phyloP scores from a whole-genome alignment of 805 yeast species.

The Candida palmyrensis region DNA sequence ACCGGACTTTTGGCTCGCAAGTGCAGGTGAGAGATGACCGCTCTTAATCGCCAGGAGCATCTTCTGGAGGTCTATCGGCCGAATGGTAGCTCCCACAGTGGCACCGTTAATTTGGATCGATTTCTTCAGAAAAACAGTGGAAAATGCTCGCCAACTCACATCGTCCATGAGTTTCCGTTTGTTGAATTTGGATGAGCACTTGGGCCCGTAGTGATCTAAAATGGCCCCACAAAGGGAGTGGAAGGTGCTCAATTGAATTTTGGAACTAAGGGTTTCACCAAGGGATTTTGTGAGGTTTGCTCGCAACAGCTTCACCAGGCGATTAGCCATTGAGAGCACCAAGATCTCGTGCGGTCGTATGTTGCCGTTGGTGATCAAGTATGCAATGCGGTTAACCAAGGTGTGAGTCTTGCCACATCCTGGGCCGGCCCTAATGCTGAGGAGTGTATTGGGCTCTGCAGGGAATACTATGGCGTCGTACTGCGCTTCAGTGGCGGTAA shows the following conservation, averaged over 20 bases:
- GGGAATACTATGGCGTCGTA: constrained; percentile 39
- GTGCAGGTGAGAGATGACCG: constrained; percentile 15
- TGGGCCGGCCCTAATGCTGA: constrained; percentile 63
- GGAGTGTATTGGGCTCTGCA: constrained; percentile 29
- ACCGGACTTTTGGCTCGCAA: constrained; percentile 18
- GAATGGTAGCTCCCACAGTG: constrained; percentile 17
- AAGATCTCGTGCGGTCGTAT: constrained; percentile 51
- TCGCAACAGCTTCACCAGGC: constrained; percentile 52
- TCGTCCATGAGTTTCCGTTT: constrained; percentile 45
- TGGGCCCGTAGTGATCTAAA: constrained; percentile 29
- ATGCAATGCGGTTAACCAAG: constrained; percentile 47
- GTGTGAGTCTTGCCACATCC: constrained; percentile 73
- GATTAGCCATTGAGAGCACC: constrained; percentile 63
- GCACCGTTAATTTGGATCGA: constrained; percentile 22
- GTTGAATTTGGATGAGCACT: constrained; percentile 8
- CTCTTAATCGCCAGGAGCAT: constrained; percentile 18
- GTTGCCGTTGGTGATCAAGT: constrained; percentile 31
- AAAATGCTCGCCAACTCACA: constrained; percentile 42
- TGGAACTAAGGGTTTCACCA: constrained; percentile 25
- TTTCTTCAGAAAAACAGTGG: constrained; percentile 30
- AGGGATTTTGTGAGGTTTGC: constrained; percentile 23
- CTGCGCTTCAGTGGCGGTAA: constrained; percentile 40
- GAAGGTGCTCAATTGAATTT: constrained; percentile 50
- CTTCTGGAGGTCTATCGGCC: constrained; percentile 18
- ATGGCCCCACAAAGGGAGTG: constrained; percentile 57